A percentile compares a stretch with the other conserved stretches of the same genome.
phyloP scores from a whole-genome alignment of 1,139 yeast genomes.

The Wickerhamomyces sp. region DNA sequence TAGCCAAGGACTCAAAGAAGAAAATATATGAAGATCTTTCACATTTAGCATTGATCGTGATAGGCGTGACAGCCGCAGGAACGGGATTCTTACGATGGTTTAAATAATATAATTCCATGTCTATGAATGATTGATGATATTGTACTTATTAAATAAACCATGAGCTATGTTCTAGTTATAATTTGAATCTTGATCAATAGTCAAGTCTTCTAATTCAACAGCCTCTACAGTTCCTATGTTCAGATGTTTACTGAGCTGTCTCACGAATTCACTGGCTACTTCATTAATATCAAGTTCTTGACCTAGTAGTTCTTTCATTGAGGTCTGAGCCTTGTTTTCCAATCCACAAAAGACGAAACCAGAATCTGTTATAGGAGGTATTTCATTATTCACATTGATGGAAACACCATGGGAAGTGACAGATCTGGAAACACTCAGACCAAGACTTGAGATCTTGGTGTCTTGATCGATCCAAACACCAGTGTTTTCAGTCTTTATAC shows the following conservation, averaged over 20 bases:
- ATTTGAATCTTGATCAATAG: slow-evolving; percentile 8
- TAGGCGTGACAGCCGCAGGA: not conserved
- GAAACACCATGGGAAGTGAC: slow-evolving; percentile 90
- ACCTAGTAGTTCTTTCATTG: slow-evolving; percentile 32
- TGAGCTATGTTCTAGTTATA: not conserved
- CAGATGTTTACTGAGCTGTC: slow-evolving; percentile 45
- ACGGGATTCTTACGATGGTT: not conserved
- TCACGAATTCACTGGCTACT: slow-evolving; percentile 48
- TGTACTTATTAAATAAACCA: not conserved
- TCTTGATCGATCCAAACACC: slow-evolving; percentile 77
- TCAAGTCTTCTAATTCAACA: slow-evolving; percentile 27
- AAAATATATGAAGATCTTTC: not conserved
- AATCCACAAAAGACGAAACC: slow-evolving; percentile 83
- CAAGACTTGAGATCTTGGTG: slow-evolving; percentile 82
- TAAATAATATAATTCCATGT: not conserved
- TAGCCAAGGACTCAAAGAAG: not conserved
- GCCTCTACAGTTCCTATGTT: slow-evolving; percentile 44
- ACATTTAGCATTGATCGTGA: not conserved
- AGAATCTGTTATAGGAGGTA: slow-evolving; percentile 58
- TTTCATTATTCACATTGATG: slow-evolving; percentile 71
- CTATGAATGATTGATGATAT: not conserved
- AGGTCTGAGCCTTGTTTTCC: slow-evolving; percentile 54
- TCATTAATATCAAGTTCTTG: slow-evolving; percentile 24
- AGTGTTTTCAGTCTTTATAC: slow-evolving; percentile 57
- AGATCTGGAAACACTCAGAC: slow-evolving; percentile 79